Evolutionary conservation across 441 rosid species (phyloP), one percentile per base, ranked within the genome.

Genomic region (Gossypium davidsonii): DNA sequence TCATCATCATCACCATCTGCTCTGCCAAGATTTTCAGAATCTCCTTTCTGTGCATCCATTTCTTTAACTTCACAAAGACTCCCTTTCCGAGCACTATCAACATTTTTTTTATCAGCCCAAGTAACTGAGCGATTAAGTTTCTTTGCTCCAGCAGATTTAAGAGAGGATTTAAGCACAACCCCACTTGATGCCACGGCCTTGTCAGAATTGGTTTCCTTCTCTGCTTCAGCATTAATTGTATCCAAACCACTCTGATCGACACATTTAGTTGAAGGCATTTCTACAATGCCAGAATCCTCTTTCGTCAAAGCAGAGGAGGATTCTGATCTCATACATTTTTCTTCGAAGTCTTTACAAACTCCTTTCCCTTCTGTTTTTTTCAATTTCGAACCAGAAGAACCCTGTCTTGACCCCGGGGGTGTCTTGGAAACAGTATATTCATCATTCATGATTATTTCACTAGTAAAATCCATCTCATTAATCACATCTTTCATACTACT

Each of bases 81-180:
- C 67, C 79, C 75, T 68, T 59, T 46, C 67, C 72, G 81, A 57
- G 73, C 73, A 78, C 75, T 72, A 75, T 66, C 82, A 68, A 25
- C 76, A 75, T 85, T 83, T 80, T 84, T 52, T 5, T 52, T 83
- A 84, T 91, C 96, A 20, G 94, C 92, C 97, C 93, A 92, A 34
- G 89, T 88, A 71, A 91, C 93, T 61, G 90, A 81, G 63, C 73
- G 85, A 28, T 52, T 71, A 42, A 76, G 76, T 79, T 83, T 90
- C 83, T 86, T 87, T 28, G 88, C 67, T 63, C 82, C 83, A 39
- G 88, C 77, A 61, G 81, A 73, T 85, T 85, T 89, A 74, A 95
- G 93, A 66, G 94, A 90, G 52, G 98, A 80, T 78, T 85, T 95
- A 69, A 77, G 84, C 62, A 76, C 57, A n/a, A 74, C 46, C 76